Evolutionary conservation across 2,329 filamentous ascomycete species (phyloP).

Genomic region (Xylariomycetidae sp.): DNA sequence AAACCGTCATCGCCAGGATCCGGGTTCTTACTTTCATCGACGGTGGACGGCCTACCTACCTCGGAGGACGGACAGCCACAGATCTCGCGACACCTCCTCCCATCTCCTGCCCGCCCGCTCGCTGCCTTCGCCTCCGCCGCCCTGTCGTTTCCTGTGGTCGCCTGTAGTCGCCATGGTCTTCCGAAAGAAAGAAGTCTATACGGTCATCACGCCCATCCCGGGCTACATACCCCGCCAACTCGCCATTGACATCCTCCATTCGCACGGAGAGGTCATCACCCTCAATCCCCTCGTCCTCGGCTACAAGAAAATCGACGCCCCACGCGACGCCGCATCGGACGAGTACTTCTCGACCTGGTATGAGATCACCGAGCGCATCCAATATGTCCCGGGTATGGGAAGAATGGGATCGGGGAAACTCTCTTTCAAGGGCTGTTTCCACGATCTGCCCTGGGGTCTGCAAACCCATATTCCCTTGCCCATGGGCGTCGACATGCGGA

Average conservation of each 20-base stretch:
- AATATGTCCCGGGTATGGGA: slow-evolving; percentile 61
- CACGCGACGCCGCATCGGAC: slow-evolving; percentile 60
- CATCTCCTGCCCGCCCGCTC: no score
- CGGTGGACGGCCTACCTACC: no score
- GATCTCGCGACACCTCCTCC: no score
- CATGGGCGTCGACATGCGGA: slow-evolving; percentile 59
- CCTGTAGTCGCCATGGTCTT: slow-evolving; percentile 43
- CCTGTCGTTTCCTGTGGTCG: no score
- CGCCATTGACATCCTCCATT: slow-evolving; percentile 66
- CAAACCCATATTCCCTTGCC: slow-evolving; percentile 68
- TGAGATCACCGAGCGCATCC: slow-evolving; percentile 63
- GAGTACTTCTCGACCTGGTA: slow-evolving; percentile 72
- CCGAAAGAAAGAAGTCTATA: slow-evolving; percentile 60
- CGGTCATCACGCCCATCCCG: slow-evolving; percentile 64
- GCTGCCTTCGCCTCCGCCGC: no score
- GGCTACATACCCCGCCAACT: slow-evolving; percentile 65
- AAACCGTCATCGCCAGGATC: no score
- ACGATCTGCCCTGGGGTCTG: slow-evolving; percentile 65
- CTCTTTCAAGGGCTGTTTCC: slow-evolving; percentile 65
- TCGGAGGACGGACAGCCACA: no score
- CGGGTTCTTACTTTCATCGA: no score
- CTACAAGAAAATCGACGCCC: slow-evolving; percentile 58
- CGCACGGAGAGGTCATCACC: slow-evolving; percentile 64
- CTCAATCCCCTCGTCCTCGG: slow-evolving; percentile 62
- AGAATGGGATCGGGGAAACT: slow-evolving; percentile 60